Conservation (phyloP, 1,284 basidiomycete species). For the Ganoderma sp. region DNA sequence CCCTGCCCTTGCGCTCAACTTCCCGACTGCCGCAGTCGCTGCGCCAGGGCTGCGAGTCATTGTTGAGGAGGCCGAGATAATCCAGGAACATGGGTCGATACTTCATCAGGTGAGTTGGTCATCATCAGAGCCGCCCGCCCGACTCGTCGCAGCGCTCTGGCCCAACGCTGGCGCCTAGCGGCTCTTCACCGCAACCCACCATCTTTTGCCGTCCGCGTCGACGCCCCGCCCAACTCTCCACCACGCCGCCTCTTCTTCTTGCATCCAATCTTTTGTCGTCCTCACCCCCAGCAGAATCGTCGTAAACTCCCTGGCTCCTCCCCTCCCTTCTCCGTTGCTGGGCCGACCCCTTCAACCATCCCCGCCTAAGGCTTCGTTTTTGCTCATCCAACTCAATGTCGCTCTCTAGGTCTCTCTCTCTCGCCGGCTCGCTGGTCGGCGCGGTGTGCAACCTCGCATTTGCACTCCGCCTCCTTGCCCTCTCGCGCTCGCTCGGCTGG, state of each 20-base stretch:
- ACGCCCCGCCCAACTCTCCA: constrained; percentile 10
- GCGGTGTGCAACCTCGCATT: constrained; percentile 59
- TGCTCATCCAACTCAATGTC: constrained; percentile 30
- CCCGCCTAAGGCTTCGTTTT: constrained; percentile 3
- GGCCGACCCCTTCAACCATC: constrained; percentile 3
- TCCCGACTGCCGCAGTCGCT: constrained; percentile 2
- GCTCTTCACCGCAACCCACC: constrained; percentile 3
- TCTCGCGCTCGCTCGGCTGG: constrained; percentile 68
- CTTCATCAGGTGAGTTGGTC: constrained; percentile 17
- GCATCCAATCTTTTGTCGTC: constrained; percentile 3
- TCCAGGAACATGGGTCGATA: constrained; percentile 15
- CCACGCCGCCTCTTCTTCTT: constrained; percentile 12
- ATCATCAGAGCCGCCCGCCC: constrained; percentile 5
- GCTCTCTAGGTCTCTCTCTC: constrained; percentile 55
- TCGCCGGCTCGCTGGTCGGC: constrained; percentile 61
- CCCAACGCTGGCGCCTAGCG: background rate
- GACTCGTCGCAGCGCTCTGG: background rate
- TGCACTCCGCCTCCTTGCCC: constrained; percentile 59
- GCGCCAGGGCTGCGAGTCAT: background rate
- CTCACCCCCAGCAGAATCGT: constrained; percentile 12
- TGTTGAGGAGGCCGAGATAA: background rate
- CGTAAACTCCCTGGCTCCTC: background rate
- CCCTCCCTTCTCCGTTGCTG: constrained; percentile 10
- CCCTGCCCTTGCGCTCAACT: background rate
- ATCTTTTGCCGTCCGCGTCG: constrained; percentile 14